These are phyloP conservation scores for Strobilomyces echinocephalus DNA, from an alignment of 768 basidiomycete species.

Conservation along the genomic window DNA sequence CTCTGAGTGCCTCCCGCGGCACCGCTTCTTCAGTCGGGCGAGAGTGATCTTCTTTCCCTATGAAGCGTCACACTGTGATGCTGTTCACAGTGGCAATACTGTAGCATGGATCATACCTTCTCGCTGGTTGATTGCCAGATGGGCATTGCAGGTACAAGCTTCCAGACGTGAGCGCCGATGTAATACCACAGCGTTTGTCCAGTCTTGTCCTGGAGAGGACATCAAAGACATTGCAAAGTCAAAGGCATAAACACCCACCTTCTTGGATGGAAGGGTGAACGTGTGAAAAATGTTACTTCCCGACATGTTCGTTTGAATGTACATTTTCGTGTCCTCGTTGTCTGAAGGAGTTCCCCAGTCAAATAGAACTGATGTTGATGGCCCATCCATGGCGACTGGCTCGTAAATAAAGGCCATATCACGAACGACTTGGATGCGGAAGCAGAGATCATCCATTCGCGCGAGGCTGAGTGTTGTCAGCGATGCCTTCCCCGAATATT, in stretches of 20 bases:
- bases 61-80: background rate
- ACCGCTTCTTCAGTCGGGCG: slow-evolving; percentile 34
- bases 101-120: slow-evolving; percentile 26
- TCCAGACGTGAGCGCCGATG: slow-evolving; percentile 48
- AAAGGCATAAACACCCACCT: slow-evolving; percentile 28
- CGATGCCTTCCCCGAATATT: background rate
- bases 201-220: slow-evolving; percentile 27
- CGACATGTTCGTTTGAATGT: slow-evolving; percentile 28
- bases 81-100: background rate
- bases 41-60: slow-evolving; percentile 34
- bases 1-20: slow-evolving; percentile 28
- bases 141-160: slow-evolving; percentile 21
- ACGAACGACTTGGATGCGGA: slow-evolving; percentile 38
- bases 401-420: slow-evolving; percentile 50
- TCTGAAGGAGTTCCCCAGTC: slow-evolving; percentile 45
- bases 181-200: slow-evolving; percentile 40
- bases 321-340: slow-evolving; percentile 32
- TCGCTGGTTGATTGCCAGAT: slow-evolving; percentile 39
- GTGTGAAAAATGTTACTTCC: slow-evolving; percentile 40
- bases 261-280: slow-evolving; percentile 44
- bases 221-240: slow-evolving; percentile 4
- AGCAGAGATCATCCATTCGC: slow-evolving; percentile 36
- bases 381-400: slow-evolving; percentile 51
- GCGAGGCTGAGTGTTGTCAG: slow-evolving; percentile 27
- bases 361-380: slow-evolving; percentile 40